A percentile compares a stretch with the other conserved stretches of the same genome.
Conservation (phyloP, 2,329 filamentous ascomycete species). For the Karstenula rhodostoma region DNA sequence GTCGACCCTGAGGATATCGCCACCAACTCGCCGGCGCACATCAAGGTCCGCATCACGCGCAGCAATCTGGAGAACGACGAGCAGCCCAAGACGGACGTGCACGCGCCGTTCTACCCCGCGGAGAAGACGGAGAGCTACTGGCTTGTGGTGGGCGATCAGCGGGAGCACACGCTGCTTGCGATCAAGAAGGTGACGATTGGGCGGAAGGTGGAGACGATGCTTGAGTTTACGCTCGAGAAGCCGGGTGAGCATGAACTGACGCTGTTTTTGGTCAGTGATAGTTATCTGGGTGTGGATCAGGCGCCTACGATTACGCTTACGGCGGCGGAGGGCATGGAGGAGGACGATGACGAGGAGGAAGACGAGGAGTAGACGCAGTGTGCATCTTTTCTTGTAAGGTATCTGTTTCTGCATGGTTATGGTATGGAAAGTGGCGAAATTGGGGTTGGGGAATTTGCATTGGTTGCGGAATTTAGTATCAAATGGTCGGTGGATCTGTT, state of each 20-base stretch:
- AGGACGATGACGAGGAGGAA: conserved; percentile 86
- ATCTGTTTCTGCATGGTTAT: background rate
- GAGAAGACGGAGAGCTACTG: conserved; percentile 99
- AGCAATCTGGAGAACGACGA: conserved; percentile 74
- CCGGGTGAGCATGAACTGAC: conserved; percentile 88
- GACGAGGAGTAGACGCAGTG: conserved; percentile 23
- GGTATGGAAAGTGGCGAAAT: background rate
- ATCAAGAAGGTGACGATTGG: conserved; percentile 95
- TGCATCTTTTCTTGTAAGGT: background rate
- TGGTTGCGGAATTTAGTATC: too few relatives aligned
- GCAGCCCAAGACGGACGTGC: conserved; percentile 81
- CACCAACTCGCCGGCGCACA: conserved; percentile 80
- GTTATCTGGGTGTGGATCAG: conserved; percentile 96
- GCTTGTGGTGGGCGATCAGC: conserved; percentile 94
- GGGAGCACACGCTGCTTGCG: conserved; percentile 82
- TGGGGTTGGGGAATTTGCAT: background rate
- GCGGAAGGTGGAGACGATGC: conserved; percentile 75
- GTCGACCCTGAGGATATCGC: conserved; percentile 81
- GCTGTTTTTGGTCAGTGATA: conserved; percentile 95
- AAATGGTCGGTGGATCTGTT: too few relatives aligned
- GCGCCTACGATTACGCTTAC: conserved; percentile 87
- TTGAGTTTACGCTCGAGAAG: conserved; percentile 88
- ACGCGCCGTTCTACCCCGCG: conserved; percentile 91
- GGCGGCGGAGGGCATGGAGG: conserved; percentile 92
- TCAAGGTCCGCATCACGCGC: conserved; percentile 85